Evolutionary conservation across 1,139 yeast genomes (phyloP), one percentile per base, ranked within the genome.

Genomic region (Diutina scorzettiae): DNA sequence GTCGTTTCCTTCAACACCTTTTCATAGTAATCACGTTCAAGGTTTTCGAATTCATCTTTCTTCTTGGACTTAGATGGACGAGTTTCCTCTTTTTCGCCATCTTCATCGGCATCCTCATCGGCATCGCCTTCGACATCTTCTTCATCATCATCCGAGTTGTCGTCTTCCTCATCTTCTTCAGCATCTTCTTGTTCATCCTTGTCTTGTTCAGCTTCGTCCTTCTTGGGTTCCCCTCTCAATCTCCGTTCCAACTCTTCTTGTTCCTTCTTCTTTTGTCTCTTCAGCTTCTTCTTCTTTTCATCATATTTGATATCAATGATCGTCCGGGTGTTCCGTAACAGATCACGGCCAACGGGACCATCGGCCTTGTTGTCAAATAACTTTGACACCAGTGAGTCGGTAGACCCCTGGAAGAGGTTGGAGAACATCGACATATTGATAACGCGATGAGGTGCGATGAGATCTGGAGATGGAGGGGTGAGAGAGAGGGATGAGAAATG

Each of bases 1-100:
- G 46, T 50, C 32, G 48, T 45, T 40, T 49, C 50, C 19, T 53
- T 50, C n/a, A 33, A 18, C 6, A 23, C 28, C n/a, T 16, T 23
- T 23, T 34, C 39, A 34, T 21, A 34, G 28, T 34, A 34, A 8
- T 34, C 19, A n/a, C 39, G 14, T 34, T 34, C 39, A 12, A 34
- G 24, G 17, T 53, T 49, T 21, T 49, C 51, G 8, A 46, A 45
- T 8, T 50, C 57, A 37, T 58, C 57, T 3, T 46, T 45, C n/a
- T 48, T 43, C 7, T 46, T 53, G n/a, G 53, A 52, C 37, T 52
- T 54, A 43, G 68, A 53, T 19, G 71, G 54, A 47, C 69, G 69
- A 32, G 65, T 58, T 49, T 58, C 71, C 53, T 73, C 73, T 67
- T 63, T 55, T 45, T 69, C 71, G 36, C 66, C 71, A 43, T 69